Percentiles rank a stretch among this genome's conserved stretches.
phyloP scores from a whole-genome alignment of 2,329 filamentous ascomycete species.

The Penicillium hordei region DNA sequence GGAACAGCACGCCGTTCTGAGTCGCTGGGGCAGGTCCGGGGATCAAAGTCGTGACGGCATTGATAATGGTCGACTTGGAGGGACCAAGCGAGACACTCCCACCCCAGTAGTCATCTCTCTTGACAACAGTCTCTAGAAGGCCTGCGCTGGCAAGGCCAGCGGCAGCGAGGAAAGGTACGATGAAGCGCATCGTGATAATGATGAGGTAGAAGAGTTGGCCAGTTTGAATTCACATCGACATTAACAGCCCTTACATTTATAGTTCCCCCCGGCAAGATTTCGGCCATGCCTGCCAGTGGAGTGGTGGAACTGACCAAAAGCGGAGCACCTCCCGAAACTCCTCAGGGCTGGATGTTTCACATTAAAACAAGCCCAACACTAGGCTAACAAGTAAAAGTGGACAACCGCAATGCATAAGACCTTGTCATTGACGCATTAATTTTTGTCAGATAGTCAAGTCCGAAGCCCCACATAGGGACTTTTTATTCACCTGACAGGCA shows the following conservation, averaged over 20 bases:
- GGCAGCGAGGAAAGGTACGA: conserved; percentile 4
- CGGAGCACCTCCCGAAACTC: conserved; percentile 1
- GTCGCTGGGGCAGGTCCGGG: conserved; percentile 40
- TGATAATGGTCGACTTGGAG: conserved; percentile 40
- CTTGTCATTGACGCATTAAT: conserved; percentile 13
- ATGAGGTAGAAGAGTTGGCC: not conserved
- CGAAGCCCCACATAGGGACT: not conserved
- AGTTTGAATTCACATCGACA: not conserved
- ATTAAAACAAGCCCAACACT: conserved; percentile 7
- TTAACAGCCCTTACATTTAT: not conserved
- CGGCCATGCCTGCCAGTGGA: not conserved
- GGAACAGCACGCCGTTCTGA: conserved; percentile 43
- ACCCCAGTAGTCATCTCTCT: conserved; percentile 41
- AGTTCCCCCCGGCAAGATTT: not conserved
- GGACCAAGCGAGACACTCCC: conserved; percentile 42
- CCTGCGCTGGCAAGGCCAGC: conserved; percentile 14
- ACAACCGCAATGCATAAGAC: no score
- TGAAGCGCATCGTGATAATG: conserved; percentile 8
- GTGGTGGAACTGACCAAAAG: conserved; percentile 4
- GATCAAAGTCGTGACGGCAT: conserved; percentile 44
- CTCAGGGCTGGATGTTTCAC: conserved; percentile 7
- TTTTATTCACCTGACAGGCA: not conserved
- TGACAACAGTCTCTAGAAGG: conserved; percentile 21
- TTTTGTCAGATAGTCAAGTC: not conserved
- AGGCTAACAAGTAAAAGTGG: not conserved